phyloP scores from a whole-genome alignment of 306 rosid genomes.

The Acacia melanoxylon region DNA sequence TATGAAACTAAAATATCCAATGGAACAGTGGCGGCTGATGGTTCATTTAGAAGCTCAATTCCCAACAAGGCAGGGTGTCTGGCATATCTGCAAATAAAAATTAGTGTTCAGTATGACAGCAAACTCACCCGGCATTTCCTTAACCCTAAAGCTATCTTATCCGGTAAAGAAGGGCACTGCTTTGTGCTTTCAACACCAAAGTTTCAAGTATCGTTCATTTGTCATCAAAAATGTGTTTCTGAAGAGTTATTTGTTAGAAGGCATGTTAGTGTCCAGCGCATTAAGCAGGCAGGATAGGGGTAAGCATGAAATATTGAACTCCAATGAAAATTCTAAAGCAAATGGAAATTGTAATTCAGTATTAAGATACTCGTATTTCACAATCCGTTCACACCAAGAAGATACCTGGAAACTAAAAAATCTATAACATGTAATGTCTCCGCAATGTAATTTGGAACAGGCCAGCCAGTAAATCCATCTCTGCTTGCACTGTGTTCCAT shows the following conservation, averaged over 20 bases:
- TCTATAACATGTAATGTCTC: conserved; percentile 72
- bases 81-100: conserved; percentile 65
- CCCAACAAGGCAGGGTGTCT: conserved; percentile 74
- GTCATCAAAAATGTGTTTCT: background rate
- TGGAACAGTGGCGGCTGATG: conserved; percentile 70
- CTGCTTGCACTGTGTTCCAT: conserved; percentile 93
- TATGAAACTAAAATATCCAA: conserved; percentile 63
- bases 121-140: conserved; percentile 3
- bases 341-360: background rate
- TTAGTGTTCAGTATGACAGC: conserved; percentile 1
- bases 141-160: conserved; percentile 8
- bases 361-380: background rate
- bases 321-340: background rate
- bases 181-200: background rate
- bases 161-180: background rate
- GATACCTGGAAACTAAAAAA: conserved; percentile 80
- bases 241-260: background rate
- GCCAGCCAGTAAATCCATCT: conserved; percentile 84
- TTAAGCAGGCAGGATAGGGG: background rate
- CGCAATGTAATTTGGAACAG: conserved; percentile 57
- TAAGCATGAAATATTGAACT: background rate
- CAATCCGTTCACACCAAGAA: conserved; percentile 21
- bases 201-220: background rate
- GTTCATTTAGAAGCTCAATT: conserved; percentile 91
- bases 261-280: background rate